Evolutionary conservation across 2,329 filamentous ascomycete species (phyloP).

Genomic region (Fusarium praegraminearum): DNA sequence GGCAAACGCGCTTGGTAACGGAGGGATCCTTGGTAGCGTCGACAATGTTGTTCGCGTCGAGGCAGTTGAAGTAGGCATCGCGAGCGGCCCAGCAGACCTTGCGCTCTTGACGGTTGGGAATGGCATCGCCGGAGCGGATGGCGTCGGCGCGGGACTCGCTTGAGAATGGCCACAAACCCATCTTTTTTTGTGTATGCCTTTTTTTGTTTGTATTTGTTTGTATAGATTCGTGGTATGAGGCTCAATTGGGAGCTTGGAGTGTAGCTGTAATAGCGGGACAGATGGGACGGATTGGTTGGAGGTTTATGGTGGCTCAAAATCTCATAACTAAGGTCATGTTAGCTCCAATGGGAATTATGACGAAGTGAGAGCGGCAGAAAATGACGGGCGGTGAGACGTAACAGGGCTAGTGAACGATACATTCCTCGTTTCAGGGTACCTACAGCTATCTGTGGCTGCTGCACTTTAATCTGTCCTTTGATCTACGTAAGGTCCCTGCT

Average conservation of each 20-base stretch:
- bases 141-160: slow-evolving; percentile 63
- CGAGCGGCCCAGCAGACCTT: slow-evolving; percentile 89
- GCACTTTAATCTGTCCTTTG: slow-evolving; percentile 35
- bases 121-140: slow-evolving; percentile 70
- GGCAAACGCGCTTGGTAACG: slow-evolving; percentile 56
- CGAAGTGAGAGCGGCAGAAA: slow-evolving; percentile 39
- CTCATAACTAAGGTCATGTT: slow-evolving; percentile 20
- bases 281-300: slow-evolving; percentile 1
- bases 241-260: slow-evolving; percentile 16
- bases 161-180: slow-evolving; percentile 64
- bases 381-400: slow-evolving; percentile 20
- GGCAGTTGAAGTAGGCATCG: slow-evolving; percentile 88
- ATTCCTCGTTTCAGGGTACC: slow-evolving; percentile 25
- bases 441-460: slow-evolving; percentile 28
- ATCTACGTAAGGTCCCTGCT: slow-evolving; percentile 7
- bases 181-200: slow-evolving; percentile 40
- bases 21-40: slow-evolving; percentile 68
- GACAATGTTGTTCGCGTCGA: slow-evolving; percentile 84
- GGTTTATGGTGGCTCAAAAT: slow-evolving; percentile 30
- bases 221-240: background rate
- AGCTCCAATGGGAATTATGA: slow-evolving; percentile 30
- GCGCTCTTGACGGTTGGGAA: slow-evolving; percentile 87
- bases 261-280: slow-evolving; percentile 20
- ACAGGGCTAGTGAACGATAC: slow-evolving; percentile 3
- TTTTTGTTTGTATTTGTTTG: background rate